Evolutionary conservation across 2,329 filamentous ascomycete genomes (phyloP).

Genomic region (Davidsoniella virescens): DNA sequence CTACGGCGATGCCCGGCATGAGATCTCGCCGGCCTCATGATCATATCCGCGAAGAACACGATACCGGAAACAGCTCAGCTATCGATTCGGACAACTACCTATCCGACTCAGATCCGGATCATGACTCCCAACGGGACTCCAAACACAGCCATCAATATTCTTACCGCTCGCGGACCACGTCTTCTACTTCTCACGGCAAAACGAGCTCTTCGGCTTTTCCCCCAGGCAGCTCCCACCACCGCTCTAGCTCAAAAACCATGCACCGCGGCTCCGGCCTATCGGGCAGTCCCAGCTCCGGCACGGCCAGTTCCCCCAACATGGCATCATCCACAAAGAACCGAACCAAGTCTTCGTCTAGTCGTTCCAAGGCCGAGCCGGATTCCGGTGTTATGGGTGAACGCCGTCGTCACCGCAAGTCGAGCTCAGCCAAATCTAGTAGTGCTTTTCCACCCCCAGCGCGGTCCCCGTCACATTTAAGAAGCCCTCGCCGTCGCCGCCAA

Average conservation of each 20-base stretch:
- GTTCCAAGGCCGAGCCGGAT: slow-evolving; percentile 4
- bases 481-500: background rate
- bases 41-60: slow-evolving; percentile 1
- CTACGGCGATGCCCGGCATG: background rate
- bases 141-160: background rate
- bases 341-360: slow-evolving; percentile 5
- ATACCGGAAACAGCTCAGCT: background rate
- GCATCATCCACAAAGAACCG: background rate
- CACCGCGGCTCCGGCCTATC: background rate
- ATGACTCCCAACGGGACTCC: background rate
- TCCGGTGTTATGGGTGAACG: too few relatives aligned
- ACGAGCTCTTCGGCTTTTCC: background rate
- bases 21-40: background rate
- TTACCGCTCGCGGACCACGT: slow-evolving; percentile 3
- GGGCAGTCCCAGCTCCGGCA: background rate
- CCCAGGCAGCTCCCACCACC: background rate
- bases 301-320: background rate
- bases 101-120: background rate
- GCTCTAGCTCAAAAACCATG: background rate
- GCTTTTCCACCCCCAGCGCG: background rate
- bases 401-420: slow-evolving; percentile 3
- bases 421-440: background rate
- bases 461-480: background rate
- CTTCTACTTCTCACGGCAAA: slow-evolving; percentile 2
- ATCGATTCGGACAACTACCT: slow-evolving; percentile 2